Evolutionary conservation across 2,329 filamentous ascomycete genomes (phyloP).

Genomic region (Aciculosporium take): DNA sequence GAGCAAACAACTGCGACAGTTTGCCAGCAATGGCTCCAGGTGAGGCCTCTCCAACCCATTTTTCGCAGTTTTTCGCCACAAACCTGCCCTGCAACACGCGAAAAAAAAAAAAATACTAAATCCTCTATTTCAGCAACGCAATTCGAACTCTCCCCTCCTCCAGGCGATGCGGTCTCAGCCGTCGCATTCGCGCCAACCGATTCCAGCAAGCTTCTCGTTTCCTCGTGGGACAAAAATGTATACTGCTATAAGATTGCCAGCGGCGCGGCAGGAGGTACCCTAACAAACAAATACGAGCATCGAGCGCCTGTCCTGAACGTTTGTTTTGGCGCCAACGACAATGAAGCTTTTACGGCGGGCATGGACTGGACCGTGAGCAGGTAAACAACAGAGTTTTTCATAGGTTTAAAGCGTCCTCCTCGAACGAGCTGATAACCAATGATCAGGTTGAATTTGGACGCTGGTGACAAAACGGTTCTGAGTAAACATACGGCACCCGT

Average conservation of each 20-base stretch:
- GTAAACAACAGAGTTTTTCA: constrained; percentile 25
- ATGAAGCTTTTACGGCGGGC: constrained; percentile 73
- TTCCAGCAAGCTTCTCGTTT: constrained; percentile 67
- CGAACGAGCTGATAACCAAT: not conserved
- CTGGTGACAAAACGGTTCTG: constrained; percentile 57
- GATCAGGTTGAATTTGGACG: constrained; percentile 50
- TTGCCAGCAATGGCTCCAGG: constrained; percentile 26
- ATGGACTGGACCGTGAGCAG: constrained; percentile 75
- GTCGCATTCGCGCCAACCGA: constrained; percentile 70
- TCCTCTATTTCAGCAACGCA: constrained; percentile 42
- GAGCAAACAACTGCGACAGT: not conserved
- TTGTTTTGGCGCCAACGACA: constrained; percentile 72
- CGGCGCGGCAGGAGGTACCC: constrained; percentile 35
- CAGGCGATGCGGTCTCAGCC: constrained; percentile 74
- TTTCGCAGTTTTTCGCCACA: not conserved
- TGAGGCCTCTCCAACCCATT: constrained; percentile 12
- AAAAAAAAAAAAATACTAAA: not conserved
- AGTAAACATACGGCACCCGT: constrained; percentile 70
- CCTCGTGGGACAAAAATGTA: constrained; percentile 86
- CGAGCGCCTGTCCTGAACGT: constrained; percentile 79
- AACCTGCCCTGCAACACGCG: not conserved
- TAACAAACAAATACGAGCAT: constrained; percentile 64
- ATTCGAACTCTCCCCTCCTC: constrained; percentile 70
- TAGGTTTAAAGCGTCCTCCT: not conserved
- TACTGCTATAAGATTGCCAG: constrained; percentile 71